These are phyloP conservation scores for Gossypium schwendimanii DNA, from an alignment of 441 rosid species.

Conservation along the genomic window DNA sequence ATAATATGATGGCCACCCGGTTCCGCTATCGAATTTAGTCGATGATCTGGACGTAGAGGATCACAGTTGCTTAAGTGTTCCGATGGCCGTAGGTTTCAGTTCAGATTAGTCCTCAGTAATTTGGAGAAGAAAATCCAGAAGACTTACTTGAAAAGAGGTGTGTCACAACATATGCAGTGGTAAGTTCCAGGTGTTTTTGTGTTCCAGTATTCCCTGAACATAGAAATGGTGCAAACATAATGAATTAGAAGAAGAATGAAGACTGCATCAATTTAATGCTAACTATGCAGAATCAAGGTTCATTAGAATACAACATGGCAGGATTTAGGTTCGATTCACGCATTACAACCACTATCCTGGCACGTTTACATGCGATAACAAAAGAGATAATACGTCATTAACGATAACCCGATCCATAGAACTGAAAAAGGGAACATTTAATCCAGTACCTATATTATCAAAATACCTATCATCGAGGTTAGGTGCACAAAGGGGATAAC, in stretches of 20 bases:
- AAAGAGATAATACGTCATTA: neutral
- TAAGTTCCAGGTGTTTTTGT: constrained; percentile 70
- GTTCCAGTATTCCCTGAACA: constrained; percentile 72
- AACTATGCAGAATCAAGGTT: neutral
- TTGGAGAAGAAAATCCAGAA: neutral
- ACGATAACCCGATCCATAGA: neutral
- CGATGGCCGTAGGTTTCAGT: neutral
- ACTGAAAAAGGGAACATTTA: neutral
- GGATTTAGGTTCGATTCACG: neutral
- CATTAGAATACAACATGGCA: neutral
- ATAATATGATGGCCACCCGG: constrained; percentile 93
- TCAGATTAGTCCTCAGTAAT: neutral
- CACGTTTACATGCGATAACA: neutral
- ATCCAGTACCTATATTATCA: neutral
- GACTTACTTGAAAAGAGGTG: constrained; percentile 73
- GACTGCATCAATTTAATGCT: neutral
- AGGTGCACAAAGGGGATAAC: neutral
- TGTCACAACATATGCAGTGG: constrained; percentile 71
- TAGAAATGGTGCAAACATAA: neutral
- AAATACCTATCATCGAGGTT: neutral
- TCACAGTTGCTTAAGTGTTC: neutral
- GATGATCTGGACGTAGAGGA: constrained; percentile 45
- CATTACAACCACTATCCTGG: neutral
- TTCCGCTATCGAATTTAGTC: constrained; percentile 88
- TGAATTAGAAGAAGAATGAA: neutral